Conservation (phyloP, 2,329 filamentous ascomycete species). For the Immersiporthe knoxdaviesiana region DNA sequence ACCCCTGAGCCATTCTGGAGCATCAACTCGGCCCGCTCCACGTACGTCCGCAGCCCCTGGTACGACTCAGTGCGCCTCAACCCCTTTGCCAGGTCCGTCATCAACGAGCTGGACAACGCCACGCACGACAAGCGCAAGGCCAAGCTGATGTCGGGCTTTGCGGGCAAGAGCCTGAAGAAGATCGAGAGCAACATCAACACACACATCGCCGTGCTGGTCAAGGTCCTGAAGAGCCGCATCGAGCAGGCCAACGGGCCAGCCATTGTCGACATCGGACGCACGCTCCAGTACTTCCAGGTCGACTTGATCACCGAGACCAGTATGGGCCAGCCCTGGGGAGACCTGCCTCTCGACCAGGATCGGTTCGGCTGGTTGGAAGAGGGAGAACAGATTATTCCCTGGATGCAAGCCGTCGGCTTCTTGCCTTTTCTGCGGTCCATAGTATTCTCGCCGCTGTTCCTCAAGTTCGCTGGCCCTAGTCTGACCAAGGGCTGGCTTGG, state of each 20-base stretch:
- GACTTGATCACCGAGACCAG: slow-evolving; percentile 21
- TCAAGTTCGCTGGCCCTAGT: slow-evolving; percentile 14
- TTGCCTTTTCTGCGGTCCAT: slow-evolving; percentile 13
- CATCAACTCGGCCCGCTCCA: slow-evolving; percentile 37
- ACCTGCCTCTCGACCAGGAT: slow-evolving; percentile 24
- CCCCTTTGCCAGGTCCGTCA: slow-evolving; percentile 34
- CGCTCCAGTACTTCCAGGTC: slow-evolving; percentile 25
- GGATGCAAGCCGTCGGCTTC: slow-evolving; percentile 9
- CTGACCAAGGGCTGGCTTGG: slow-evolving; percentile 15
- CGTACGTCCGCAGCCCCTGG: slow-evolving; percentile 35
- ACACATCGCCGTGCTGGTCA: slow-evolving; percentile 23
- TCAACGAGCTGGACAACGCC: slow-evolving; percentile 34
- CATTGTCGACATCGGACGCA: slow-evolving; percentile 19
- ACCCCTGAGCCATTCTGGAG: slow-evolving; percentile 35
- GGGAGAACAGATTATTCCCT: not conserved
- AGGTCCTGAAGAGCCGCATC: slow-evolving; percentile 13
- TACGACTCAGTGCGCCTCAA: slow-evolving; percentile 35
- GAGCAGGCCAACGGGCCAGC: not conserved
- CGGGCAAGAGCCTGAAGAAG: slow-evolving; percentile 36
- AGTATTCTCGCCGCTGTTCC: slow-evolving; percentile 7
- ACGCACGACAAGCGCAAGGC: slow-evolving; percentile 38
- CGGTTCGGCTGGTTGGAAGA: slow-evolving; percentile 2
- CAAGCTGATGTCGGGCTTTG: slow-evolving; percentile 34
- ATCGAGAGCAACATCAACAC: slow-evolving; percentile 32
- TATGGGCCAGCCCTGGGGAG: slow-evolving; percentile 27